Percentiles rank a stretch among this genome's conserved stretches.
Conservation (phyloP, 2,329 filamentous ascomycete genomes). For the Neofusicoccum sp. region DNA sequence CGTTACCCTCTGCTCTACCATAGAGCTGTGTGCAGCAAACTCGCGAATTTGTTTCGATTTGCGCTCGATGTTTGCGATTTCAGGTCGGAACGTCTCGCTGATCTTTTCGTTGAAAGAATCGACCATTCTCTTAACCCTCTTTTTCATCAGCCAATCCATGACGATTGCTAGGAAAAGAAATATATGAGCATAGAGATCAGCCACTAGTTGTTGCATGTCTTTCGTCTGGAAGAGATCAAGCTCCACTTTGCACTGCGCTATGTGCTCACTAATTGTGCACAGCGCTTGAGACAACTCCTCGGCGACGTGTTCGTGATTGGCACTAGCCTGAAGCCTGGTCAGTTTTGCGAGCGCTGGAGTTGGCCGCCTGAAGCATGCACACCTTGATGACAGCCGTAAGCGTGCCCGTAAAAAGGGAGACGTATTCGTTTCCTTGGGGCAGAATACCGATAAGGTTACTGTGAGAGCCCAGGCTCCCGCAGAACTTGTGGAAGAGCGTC, state of each 20-base stretch:
- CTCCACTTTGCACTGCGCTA: conserved; percentile 23
- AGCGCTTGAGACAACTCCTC: conserved; percentile 22
- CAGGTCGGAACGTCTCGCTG: conserved; percentile 22
- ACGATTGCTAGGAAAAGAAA: conserved; percentile 26
- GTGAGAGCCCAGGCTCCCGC: conserved; percentile 22
- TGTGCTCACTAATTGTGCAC: conserved; percentile 24
- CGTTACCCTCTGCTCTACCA: conserved; percentile 13
- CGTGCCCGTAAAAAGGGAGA: conserved; percentile 24
- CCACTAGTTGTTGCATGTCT: conserved; percentile 21
- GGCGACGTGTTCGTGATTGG: conserved; percentile 27
- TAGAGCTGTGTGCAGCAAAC: not conserved
- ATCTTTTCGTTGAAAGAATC: conserved; percentile 25
- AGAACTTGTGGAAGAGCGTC: conserved; percentile 21
- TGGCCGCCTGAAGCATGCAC: not conserved
- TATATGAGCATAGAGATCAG: conserved; percentile 26
- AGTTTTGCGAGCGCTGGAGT: not conserved
- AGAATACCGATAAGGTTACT: conserved; percentile 22
- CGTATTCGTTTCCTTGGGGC: conserved; percentile 25
- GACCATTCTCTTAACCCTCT: conserved; percentile 18
- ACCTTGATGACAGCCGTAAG: conserved; percentile 20
- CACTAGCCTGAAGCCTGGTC: conserved; percentile 19
- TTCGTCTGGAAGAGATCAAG: conserved; percentile 22
- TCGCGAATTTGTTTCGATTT: conserved; percentile 12
- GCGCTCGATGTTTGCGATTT: conserved; percentile 21
- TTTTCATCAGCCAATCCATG: conserved; percentile 25